Base-by-base conservation (phyloP, 768 basidiomycete species). In the Hericium coralloides region DNA sequence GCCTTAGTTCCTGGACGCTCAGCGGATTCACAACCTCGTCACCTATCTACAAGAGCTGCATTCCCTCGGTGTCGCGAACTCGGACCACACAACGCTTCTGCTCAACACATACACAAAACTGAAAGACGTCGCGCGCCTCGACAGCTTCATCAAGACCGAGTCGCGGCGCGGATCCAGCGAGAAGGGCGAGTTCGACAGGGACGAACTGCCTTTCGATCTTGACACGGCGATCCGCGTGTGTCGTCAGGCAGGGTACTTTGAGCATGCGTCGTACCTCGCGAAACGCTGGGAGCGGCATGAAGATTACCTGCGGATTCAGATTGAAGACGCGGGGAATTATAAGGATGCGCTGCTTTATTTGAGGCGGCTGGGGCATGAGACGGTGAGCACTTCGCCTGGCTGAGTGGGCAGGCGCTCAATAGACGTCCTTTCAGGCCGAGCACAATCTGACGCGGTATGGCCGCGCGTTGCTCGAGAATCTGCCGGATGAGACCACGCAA, bases 61-160 rank as follows among this genome's bases (percentile, higher is more conserved):
- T 67, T 79, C 89, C 1, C 77, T 86, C 0, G 88, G 90, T 0
- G 82, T 95, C 6, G 95, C 97, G 26, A 98, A 95, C 65, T 84
- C 92, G 0, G 95, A 98, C 64, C 95, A 98, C 66, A 99, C 97
- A 0, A 98, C 97, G 0, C 83, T 99, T 8, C 80, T 99, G 3
- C 82, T 99, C 23, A 98, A 98, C 68, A 94, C 95, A 6, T 98
- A 97, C 71, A 97, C 97, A 53, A 98, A 98, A 68, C 85, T 97
- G 20, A 92, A 93, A 59, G 97, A 99, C 64, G 84, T 93, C 15
- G 70, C 82, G 2, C 84, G 93, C 12, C 80, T 98, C 1, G 92
- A 98, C 64, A 83, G 78, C 58, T 99, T 99, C 70, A 90, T 99
- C 73, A 92, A 89, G 69, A 85, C 91, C 2, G 92, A 93, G 67